Evolutionary conservation across 2,329 filamentous ascomycete species (phyloP), one percentile per base, ranked within the genome.

Genomic region (Aspergillus ochraceus): DNA sequence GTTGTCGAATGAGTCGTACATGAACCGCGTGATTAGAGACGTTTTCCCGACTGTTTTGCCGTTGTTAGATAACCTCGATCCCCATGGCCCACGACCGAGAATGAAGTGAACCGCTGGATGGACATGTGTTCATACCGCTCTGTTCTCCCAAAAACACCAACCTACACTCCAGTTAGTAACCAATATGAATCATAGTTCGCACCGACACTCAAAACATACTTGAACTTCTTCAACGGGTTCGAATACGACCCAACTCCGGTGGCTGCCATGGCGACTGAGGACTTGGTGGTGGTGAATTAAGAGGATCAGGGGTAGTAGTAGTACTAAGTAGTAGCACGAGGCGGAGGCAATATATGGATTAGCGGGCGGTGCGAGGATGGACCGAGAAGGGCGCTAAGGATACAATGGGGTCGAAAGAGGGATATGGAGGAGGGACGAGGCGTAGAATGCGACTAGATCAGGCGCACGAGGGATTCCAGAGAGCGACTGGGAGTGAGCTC

Each of bases 1-100:
- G 81, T 96, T 97, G 84, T 99, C 95, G 83, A 99, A 99, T 52
- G 95, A 98, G 80, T 99, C 95, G 84, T 99, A 99, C 95, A 99
- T 99, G 84, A 99, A 99, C 66, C 95, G 89, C 67, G 95, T 99
- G 77, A 99, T 99, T 71, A 99, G 82, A 63, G 95, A 99, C 32
- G 95, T 99, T 83, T 99, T 99, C 76, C 95, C 95, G 71, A 99
- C 95, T 98, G 76, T 63, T 59, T 42, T 19, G 51, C 36, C 14
- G 51, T 57, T 42, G 57, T 71, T 61, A 72, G 66, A 62, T 4
- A 54, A 54, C 12, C 19, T 22, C 30, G n/a, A 30, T 24, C 12
- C 14, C n/a, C 4, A n/a, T 42, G 17, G 17, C 42, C 14, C n/a
- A 24, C 20, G 26, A 52, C 20, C 3, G 32, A 52, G 39, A 22